Conservation (phyloP, 352 stramenopile species). For the Phytophthora kernoviae region DNA sequence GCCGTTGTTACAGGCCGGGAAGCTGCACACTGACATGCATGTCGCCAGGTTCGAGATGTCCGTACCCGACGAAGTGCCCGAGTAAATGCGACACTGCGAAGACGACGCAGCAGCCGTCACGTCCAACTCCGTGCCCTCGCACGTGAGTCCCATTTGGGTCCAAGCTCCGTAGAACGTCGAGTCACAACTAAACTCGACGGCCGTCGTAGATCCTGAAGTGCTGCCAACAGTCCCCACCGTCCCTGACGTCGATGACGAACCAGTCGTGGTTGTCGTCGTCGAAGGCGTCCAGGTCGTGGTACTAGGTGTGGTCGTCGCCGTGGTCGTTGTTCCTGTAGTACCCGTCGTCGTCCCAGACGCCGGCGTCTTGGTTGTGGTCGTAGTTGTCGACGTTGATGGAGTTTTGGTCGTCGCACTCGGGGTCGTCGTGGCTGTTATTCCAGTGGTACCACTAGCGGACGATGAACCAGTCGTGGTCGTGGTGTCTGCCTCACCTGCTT, state of each 20-base stretch:
- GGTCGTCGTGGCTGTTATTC: slow-evolving; percentile 26
- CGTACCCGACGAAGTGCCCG: slow-evolving; percentile 51
- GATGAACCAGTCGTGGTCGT: slow-evolving; percentile 10
- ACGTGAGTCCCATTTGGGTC: slow-evolving; percentile 68
- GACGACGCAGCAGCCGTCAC: slow-evolving; percentile 47
- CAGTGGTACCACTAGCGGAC: slow-evolving; percentile 1
- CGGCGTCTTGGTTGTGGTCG: neutral
- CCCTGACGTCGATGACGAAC: slow-evolving; percentile 15
- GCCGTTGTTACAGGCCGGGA: slow-evolving; percentile 73
- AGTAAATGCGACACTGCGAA: slow-evolving; percentile 83
- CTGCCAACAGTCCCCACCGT: slow-evolving; percentile 10
- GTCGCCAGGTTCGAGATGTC: slow-evolving; percentile 60
- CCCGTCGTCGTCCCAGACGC: neutral
- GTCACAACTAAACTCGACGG: slow-evolving; percentile 74
- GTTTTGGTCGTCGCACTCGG: slow-evolving; percentile 12
- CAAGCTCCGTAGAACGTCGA: slow-evolving; percentile 81
- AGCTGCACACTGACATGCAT: slow-evolving; percentile 83
- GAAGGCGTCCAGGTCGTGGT: neutral
- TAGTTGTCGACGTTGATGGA: slow-evolving; percentile 8
- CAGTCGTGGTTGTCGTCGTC: slow-evolving; percentile 10
- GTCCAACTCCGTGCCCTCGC: slow-evolving; percentile 53
- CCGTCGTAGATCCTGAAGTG: slow-evolving; percentile 17
- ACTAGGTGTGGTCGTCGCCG: slow-evolving; percentile 13
- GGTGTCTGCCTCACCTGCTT: slow-evolving; percentile 21
- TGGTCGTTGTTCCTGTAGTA: slow-evolving; percentile 1